A percentile compares a stretch with the other conserved stretches of the same genome.
These are phyloP conservation scores for Zoysia matrella DNA, from an alignment of 202 grass and related monocot species.

Conservation along the genomic window DNA sequence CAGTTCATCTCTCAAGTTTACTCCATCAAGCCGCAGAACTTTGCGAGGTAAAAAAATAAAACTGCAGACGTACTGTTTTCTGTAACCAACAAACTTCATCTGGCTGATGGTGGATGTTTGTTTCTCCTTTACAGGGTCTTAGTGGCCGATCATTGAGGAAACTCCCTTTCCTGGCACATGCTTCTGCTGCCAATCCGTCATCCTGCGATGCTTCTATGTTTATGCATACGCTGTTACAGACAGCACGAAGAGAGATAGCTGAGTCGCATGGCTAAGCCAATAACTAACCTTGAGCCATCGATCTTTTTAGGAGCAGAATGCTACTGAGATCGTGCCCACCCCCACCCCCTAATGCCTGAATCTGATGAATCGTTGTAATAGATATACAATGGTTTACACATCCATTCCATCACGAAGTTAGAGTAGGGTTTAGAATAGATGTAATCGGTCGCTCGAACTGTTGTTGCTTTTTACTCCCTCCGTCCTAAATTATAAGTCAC, in stretches of 20 bases:
- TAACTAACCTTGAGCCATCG: neutral
- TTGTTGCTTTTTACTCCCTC: too few relatives aligned
- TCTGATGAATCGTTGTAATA: slow-evolving; percentile 23
- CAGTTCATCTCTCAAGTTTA: slow-evolving; percentile 59
- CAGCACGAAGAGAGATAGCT: slow-evolving; percentile 71
- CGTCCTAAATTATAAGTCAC: too few relatives aligned
- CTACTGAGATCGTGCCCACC: slow-evolving; percentile 7
- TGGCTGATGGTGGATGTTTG: neutral
- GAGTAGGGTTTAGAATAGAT: slow-evolving; percentile 3
- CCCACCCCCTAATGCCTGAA: neutral
- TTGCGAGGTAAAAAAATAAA: slow-evolving; percentile 62
- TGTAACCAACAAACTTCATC: neutral
- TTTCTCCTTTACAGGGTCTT: slow-evolving; percentile 59
- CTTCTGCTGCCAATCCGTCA: slow-evolving; percentile 59
- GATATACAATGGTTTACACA: neutral
- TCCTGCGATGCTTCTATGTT: slow-evolving; percentile 64
- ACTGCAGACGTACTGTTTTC: neutral
- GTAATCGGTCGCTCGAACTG: too few relatives aligned
- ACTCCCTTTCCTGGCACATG: slow-evolving; percentile 95
- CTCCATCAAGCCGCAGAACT: slow-evolving; percentile 81
- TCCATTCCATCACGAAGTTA: slow-evolving; percentile 14
- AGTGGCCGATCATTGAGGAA: slow-evolving; percentile 91
- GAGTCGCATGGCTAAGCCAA: slow-evolving; percentile 62
- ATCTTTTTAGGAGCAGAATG: slow-evolving; percentile 13
- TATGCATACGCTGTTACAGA: slow-evolving; percentile 68